Evolutionary conservation across 176 grass and related monocot species (phyloP), one percentile per base, ranked within the genome.

Genomic region (Cymbopogon citratus): DNA sequence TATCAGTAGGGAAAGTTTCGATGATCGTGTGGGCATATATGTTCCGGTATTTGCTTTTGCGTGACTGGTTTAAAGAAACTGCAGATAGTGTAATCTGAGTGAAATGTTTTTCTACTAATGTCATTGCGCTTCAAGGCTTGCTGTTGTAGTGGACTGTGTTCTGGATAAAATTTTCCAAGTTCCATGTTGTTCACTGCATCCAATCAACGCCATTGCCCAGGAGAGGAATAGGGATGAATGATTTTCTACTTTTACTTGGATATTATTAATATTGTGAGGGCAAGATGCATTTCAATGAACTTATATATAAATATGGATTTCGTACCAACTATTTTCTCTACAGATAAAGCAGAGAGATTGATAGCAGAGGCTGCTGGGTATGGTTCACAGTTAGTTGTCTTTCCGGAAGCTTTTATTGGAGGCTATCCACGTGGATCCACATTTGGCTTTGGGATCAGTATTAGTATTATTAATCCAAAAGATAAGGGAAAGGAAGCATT

Each of bases 341-440:
- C 84, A 98, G 96, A 93, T 82, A 98, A 95, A 77, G 92, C 92
- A 29, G 96, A 98, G 87, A 93, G 96, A 71, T 74, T 98, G 31
- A 82, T 95, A 80, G 92, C 76, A 54, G 96, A 95, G 43, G 96
- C 92, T 83, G 89, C 89, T 85, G 89, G 85, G 12, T 86, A 87
- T 76, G 96, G 96, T 65, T 84, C 92, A 12, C 96, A 98, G 80
- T 51, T 98, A 71, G 90, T 98, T 12, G 96, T 98, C 31, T 98
- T 98, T 66, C 96, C 90, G 0, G 96, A 98, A 89, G 96, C 90
- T 29, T 98, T 95, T 68, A 69, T 98, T 34, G 96, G 96, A 7
- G 92, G 96, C 9, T 98, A 98, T 87, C 96, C 96, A 52, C 87
- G 90, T 40, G 92, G 96, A 28, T 93, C 92, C 70, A 95, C 92